Percentiles rank a stretch among this genome's conserved stretches.
Conservation (phyloP, 2,329 filamentous ascomycete genomes). For the Colletotrichum chlorophyti region DNA sequence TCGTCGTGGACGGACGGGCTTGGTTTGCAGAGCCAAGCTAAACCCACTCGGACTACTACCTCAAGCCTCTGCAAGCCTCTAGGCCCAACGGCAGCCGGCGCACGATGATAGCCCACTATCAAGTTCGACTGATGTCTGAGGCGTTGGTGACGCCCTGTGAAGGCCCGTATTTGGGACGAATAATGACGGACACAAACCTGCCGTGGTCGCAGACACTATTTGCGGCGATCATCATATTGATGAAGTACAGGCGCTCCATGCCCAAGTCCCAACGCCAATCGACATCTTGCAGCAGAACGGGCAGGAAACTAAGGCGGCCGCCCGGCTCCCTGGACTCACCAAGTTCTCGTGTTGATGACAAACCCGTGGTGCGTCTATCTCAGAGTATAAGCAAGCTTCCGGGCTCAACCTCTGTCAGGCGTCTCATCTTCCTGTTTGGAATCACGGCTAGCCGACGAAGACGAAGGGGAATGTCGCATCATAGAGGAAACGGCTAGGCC, state of each 20-base stretch:
- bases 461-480: too few species aligned
- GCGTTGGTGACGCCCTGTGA: neutral
- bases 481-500: neutral
- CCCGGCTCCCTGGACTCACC: neutral
- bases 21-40: constrained; percentile 16
- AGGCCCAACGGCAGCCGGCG: constrained; percentile 9
- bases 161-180: constrained; percentile 26
- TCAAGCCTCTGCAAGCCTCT: constrained; percentile 2
- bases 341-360: too few species aligned
- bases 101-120: neutral
- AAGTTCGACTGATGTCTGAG: constrained; percentile 13
- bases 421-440: too few species aligned
- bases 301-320: neutral
- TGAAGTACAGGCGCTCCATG: neutral
- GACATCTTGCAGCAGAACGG: too few species aligned
- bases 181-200: neutral
- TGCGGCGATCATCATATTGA: constrained; percentile 21
- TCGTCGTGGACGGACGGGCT: constrained; percentile 14
- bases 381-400: too few species aligned
- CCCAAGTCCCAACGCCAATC: too few species aligned
- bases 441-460: too few species aligned
- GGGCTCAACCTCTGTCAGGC: neutral
- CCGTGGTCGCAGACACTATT: neutral
- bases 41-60: constrained; percentile 5
- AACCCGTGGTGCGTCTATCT: too few species aligned